Conservation (phyloP, 148 eudicot species). For the Oxyria digyna region DNA sequence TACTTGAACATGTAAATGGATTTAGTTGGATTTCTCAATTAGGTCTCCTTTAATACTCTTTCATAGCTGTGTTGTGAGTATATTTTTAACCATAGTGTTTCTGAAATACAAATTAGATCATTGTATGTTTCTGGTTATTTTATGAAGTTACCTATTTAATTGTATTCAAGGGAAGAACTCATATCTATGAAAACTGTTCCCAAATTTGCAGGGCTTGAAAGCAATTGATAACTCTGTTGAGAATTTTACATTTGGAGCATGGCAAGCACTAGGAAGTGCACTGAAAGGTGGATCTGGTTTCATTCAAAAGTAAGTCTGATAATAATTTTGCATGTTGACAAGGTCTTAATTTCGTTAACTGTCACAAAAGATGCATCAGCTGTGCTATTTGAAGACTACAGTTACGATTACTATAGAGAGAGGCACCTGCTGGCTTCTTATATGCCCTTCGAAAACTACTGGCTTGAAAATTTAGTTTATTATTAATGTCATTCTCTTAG, state of each 20-base stretch:
- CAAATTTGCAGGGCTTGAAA: constrained; percentile 66
- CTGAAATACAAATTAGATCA: neutral
- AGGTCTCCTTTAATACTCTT: neutral
- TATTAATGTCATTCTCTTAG: neutral
- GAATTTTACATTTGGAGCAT: constrained; percentile 86
- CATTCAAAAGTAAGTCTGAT: constrained; percentile 55
- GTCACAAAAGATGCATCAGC: neutral
- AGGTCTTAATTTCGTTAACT: neutral
- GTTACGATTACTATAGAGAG: neutral
- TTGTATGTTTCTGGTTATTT: neutral
- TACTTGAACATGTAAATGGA: neutral
- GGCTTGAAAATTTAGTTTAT: neutral
- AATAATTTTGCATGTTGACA: neutral
- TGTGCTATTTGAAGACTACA: neutral
- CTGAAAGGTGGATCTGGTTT: constrained; percentile 66
- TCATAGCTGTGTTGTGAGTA: neutral
- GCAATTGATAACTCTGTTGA: constrained; percentile 72
- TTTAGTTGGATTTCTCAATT: neutral
- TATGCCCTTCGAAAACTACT: neutral
- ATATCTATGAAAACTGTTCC: neutral
- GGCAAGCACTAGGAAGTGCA: constrained; percentile 96
- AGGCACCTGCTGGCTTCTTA: neutral
- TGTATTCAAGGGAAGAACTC: neutral
- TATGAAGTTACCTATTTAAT: neutral
- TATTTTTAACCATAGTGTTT: neutral